Percentiles rank a stretch among this genome's conserved stretches.
Evolutionary conservation across 2,329 filamentous ascomycete species (phyloP).

Genomic region (Cryoendolithus antarcticus): DNA sequence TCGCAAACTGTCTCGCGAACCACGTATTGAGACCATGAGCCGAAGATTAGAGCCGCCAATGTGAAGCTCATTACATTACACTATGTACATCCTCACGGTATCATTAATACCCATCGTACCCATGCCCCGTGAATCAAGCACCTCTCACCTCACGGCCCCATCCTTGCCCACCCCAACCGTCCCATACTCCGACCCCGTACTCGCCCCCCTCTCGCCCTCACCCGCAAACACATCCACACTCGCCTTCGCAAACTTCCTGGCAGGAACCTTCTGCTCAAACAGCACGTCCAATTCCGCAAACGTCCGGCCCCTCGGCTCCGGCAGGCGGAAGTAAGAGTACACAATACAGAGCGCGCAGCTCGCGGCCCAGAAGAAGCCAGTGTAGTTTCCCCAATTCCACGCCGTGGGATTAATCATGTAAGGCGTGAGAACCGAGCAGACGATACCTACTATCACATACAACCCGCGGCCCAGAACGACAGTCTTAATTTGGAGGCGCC

Average conservation of each 20-base stretch:
- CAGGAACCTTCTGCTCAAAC: constrained; percentile 61
- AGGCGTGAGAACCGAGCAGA: constrained; percentile 70
- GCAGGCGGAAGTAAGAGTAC: constrained; percentile 70
- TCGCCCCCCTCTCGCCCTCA: too few species aligned
- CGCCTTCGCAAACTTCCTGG: constrained; percentile 57
- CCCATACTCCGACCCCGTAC: too few species aligned
- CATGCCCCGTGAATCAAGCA: too few species aligned
- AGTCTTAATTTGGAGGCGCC: constrained; percentile 83
- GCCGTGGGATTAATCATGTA: constrained; percentile 84
- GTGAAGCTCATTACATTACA: too few species aligned
- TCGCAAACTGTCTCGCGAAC: too few species aligned
- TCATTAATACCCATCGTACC: too few species aligned
- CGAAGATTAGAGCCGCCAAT: too few species aligned
- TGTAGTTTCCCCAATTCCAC: constrained; percentile 81
- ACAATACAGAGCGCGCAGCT: constrained; percentile 70
- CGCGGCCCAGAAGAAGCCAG: constrained; percentile 79
- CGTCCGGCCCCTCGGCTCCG: constrained; percentile 66
- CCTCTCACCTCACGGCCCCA: too few species aligned
- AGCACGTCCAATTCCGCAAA: constrained; percentile 80
- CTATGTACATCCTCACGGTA: too few species aligned
- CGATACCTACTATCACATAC: constrained; percentile 65
- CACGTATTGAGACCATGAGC: too few species aligned
- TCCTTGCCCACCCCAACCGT: too few species aligned
- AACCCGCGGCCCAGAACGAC: constrained; percentile 73
- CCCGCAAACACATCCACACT: constrained; percentile 42